Percentiles rank a stretch among this genome's conserved stretches.
phyloP scores from a whole-genome alignment of 441 rosid species.

The Erodium chrysanthum region DNA sequence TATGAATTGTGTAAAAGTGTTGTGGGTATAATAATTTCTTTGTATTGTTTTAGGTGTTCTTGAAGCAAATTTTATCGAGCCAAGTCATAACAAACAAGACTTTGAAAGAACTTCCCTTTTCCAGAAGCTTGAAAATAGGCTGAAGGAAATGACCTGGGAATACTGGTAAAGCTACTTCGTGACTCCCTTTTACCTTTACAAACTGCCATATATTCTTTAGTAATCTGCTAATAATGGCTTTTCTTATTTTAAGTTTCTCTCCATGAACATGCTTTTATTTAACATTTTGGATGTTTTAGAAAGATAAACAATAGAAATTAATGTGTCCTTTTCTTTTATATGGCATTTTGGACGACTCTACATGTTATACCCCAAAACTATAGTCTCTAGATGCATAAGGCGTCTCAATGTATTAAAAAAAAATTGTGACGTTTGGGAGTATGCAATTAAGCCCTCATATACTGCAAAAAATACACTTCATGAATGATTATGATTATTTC shows the following conservation, averaged over 20 bases:
- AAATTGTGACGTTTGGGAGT: background rate
- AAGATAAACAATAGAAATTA: no score
- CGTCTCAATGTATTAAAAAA: background rate
- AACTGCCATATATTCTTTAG: background rate
- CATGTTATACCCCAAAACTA: background rate
- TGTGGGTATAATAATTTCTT: constrained; percentile 12
- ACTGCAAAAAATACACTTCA: no score
- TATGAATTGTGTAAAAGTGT: constrained; percentile 11
- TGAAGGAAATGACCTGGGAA: constrained; percentile 85
- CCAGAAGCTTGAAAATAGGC: constrained; percentile 85
- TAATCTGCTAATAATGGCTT: background rate
- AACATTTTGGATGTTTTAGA: background rate
- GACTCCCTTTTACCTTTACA: background rate
- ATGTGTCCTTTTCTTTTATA: background rate
- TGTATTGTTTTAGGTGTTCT: constrained; percentile 52
- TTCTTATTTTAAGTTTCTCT: background rate
- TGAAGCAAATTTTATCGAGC: constrained; percentile 91
- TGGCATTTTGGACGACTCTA: background rate
- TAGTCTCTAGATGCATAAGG: background rate
- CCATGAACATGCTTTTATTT: background rate
- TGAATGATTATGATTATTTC: no score
- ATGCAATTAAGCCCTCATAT: background rate
- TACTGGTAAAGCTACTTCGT: constrained; percentile 50
- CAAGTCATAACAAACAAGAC: constrained; percentile 93
- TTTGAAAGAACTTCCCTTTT: constrained; percentile 92